Base-by-base conservation (phyloP, 768 basidiomycete species). In the Austroboletus festivus region DNA sequence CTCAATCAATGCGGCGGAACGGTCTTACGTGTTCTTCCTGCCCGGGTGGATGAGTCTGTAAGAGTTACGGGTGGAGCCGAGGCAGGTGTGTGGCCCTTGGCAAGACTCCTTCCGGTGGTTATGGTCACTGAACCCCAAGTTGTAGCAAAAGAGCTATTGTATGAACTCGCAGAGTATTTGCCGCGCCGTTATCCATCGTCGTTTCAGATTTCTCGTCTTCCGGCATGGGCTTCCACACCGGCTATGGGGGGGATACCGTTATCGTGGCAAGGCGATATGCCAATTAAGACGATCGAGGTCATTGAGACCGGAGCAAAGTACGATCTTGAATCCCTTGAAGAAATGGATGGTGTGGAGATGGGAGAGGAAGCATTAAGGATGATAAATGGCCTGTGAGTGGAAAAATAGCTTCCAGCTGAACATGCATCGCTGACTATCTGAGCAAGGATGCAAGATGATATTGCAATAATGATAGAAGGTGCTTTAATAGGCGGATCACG, bases 81-180 rank as follows among this genome's bases (percentile, higher is more conserved):
- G 12, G 74, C 73, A 43, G 62, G 61, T 61, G 30, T 21, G 54
- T 53, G 5, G 23, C 52, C 12, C 51, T 40, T 19, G 30, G 1
- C 10, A 33, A 50, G 3, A 26, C 13, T 22, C 35, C 13, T 15
- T 2, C 10, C 16, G 1, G 24, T 24, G 21, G 40, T 26, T 24
- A 41, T 48, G 2, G n/a, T n/a, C n/a, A n/a, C n/a, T n/a, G n/a
- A n/a, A 41, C 2, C n/a, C 31, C 11, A 22, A 16, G 4, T 22
- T 42, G 8, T 40, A 86, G 85, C 82, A 5, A 70, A 81, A 45
- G 86, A 89, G 61, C 68, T 86, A 18, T 73, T 85, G 4, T 79
- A 86, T 51, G 85, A 88, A 59, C 68, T 90, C 37, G 73, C 80
- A 1, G 85, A 85, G 54, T 88, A 85, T 56, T 72, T 89, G 22